phyloP scores from a whole-genome alignment of 2,329 filamentous ascomycete genomes.

The Phaeoacremonium minimum region DNA sequence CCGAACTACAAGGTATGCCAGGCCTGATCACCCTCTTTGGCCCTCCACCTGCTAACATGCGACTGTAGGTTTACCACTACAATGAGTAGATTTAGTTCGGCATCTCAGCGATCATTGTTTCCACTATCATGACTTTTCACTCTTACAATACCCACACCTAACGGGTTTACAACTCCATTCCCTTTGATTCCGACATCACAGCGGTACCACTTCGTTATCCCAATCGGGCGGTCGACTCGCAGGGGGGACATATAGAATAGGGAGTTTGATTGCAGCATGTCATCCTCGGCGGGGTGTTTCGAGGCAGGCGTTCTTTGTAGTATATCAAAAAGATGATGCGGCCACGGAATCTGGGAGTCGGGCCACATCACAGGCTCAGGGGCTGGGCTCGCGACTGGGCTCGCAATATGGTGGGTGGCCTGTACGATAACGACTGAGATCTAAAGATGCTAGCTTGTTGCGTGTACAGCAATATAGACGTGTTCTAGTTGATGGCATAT shows the following conservation, averaged over 20 bases:
- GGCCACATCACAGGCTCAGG: not conserved
- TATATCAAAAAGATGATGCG: not conserved
- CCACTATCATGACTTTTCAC: too few relatives aligned
- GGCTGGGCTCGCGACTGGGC: not conserved
- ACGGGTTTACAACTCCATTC: too few relatives aligned
- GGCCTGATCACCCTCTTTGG: constrained; percentile 8
- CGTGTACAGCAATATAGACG: too few relatives aligned
- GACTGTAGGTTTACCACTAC: constrained; percentile 74
- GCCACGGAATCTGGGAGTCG: not conserved
- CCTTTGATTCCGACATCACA: too few relatives aligned
- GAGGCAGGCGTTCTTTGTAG: not conserved
- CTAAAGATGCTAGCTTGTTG: too few relatives aligned
- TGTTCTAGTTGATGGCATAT: too few relatives aligned
- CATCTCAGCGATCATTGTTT: too few relatives aligned
- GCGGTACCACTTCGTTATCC: too few relatives aligned
- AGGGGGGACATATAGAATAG: not conserved
- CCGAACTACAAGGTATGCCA: constrained; percentile 87
- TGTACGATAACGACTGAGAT: not conserved
- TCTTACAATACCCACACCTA: too few relatives aligned
- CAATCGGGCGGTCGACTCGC: too few relatives aligned
- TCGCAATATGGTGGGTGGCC: not conserved
- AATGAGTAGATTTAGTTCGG: constrained; percentile 83
- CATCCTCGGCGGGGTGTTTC: not conserved
- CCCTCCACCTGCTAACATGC: constrained; percentile 3
- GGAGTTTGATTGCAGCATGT: not conserved